Evolutionary conservation across 1,139 yeast species (phyloP).

Genomic region (Saccharomyces hybrid): DNA sequence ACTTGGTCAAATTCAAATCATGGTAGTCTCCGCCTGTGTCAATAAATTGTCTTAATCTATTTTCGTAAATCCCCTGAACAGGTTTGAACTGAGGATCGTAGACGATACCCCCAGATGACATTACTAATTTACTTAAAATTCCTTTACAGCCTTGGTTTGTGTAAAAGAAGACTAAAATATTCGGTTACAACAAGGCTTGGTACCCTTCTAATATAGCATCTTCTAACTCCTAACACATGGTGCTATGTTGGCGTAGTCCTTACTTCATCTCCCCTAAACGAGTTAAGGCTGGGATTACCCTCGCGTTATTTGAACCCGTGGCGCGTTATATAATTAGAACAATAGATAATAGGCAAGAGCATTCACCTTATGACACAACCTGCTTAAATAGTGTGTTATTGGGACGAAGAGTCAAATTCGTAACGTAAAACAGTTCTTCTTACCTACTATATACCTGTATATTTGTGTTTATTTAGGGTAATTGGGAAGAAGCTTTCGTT

Average conservation of each 20-base stretch:
- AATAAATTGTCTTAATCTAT: constrained; percentile 73
- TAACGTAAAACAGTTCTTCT: too few relatives aligned
- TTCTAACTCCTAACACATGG: too few relatives aligned
- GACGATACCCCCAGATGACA: constrained; percentile 34
- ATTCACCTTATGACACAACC: too few relatives aligned
- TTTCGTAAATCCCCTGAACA: constrained; percentile 69
- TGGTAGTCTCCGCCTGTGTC: constrained; percentile 64
- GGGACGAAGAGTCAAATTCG: too few relatives aligned
- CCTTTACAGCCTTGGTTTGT: not conserved
- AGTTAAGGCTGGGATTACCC: too few relatives aligned
- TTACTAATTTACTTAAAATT: not conserved
- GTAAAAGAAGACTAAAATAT: not conserved
- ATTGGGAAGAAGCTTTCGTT: too few relatives aligned
- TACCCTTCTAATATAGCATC: not conserved
- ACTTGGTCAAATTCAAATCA: constrained; percentile 70
- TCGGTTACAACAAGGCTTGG: not conserved
- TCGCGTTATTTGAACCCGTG: too few relatives aligned
- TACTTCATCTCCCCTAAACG: too few relatives aligned
- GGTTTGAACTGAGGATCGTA: constrained; percentile 76
- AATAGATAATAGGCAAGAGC: too few relatives aligned
- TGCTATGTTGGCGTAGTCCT: too few relatives aligned
- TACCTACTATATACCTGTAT: not conserved
- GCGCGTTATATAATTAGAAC: too few relatives aligned
- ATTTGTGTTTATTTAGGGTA: not conserved
- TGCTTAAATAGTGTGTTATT: too few relatives aligned